phyloP scores from a whole-genome alignment of 805 yeast species.

The Spathaspora arborariae region DNA sequence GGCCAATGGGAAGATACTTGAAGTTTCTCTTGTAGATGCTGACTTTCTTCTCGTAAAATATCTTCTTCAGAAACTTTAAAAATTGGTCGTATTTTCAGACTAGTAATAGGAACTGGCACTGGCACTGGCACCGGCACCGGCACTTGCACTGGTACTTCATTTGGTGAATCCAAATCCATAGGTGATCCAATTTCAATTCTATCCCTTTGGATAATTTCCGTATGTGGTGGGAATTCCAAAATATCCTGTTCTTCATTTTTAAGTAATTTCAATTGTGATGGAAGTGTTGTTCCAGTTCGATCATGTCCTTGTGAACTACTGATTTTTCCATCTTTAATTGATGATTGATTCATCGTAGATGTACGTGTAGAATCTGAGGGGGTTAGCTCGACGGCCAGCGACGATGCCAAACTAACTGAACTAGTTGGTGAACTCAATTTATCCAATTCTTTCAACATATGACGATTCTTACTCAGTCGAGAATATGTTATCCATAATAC shows the following conservation, averaged over 20 bases:
- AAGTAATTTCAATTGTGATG: slow-evolving; percentile 51
- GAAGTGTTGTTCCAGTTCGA: slow-evolving; percentile 22
- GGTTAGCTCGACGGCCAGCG: not conserved
- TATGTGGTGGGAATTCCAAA: slow-evolving; percentile 24
- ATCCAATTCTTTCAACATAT: slow-evolving; percentile 22
- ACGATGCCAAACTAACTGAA: slow-evolving; percentile 8
- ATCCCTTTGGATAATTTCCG: slow-evolving; percentile 8
- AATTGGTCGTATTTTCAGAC: not conserved
- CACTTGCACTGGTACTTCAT: not conserved
- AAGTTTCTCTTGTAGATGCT: slow-evolving; percentile 34
- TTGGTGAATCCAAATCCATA: not conserved
- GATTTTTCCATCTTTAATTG: not conserved
- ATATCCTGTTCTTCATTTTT: slow-evolving; percentile 26
- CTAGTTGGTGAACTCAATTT: slow-evolving; percentile 19
- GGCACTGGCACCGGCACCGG: not conserved
- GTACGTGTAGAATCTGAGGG: not conserved
- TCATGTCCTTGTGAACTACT: not conserved
- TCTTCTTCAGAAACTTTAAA: slow-evolving; percentile 31
- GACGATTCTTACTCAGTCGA: slow-evolving; percentile 31
- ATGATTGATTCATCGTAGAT: not conserved
- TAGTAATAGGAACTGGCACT: not conserved
- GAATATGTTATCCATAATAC: slow-evolving; percentile 88
- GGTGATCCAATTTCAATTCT: not conserved
- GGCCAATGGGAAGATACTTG: slow-evolving; percentile 46
- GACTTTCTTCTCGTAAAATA: slow-evolving; percentile 44